Conservation (phyloP, 2,329 filamentous ascomycete species). For the Colletotrichum sp. region DNA sequence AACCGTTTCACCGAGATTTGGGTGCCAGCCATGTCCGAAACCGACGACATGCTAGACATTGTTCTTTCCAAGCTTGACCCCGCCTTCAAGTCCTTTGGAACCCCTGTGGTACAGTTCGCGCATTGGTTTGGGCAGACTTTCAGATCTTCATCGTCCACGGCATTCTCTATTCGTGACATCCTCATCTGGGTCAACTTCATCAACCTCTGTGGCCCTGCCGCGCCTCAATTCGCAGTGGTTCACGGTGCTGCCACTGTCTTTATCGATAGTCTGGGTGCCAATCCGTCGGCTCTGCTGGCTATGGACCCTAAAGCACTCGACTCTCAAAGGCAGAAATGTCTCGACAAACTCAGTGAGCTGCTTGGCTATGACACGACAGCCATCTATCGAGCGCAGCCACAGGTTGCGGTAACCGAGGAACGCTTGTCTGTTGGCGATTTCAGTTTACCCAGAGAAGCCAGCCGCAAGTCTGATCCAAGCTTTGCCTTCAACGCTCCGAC, state of each 20-base stretch:
- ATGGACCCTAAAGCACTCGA: constrained; percentile 72
- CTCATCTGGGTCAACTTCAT: constrained; percentile 94
- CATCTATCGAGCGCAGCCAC: constrained; percentile 69
- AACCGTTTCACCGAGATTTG: constrained; percentile 99
- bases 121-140: constrained; percentile 91
- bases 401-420: constrained; percentile 58
- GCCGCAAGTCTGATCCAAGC: constrained; percentile 56
- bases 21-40: constrained; percentile 87
- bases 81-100: constrained; percentile 61
- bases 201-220: constrained; percentile 64
- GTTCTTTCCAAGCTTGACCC: constrained; percentile 74
- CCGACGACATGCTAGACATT: constrained; percentile 87
- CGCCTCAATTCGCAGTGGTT: constrained; percentile 57
- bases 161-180: constrained; percentile 90
- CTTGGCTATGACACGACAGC: constrained; percentile 65
- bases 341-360: constrained; percentile 73
- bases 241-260: constrained; percentile 96
- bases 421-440: constrained; percentile 77
- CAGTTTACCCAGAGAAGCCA: constrained; percentile 59
- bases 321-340: constrained; percentile 73
- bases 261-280: constrained; percentile 92
- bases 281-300: constrained; percentile 86
- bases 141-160: constrained; percentile 73
- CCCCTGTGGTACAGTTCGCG: constrained; percentile 82
- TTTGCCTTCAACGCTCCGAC: constrained; percentile 91